Percentiles rank a stretch among this genome's conserved stretches.
phyloP scores from a whole-genome alignment of 2,329 filamentous ascomycete species.

The Lasiodiplodia theobromae region DNA sequence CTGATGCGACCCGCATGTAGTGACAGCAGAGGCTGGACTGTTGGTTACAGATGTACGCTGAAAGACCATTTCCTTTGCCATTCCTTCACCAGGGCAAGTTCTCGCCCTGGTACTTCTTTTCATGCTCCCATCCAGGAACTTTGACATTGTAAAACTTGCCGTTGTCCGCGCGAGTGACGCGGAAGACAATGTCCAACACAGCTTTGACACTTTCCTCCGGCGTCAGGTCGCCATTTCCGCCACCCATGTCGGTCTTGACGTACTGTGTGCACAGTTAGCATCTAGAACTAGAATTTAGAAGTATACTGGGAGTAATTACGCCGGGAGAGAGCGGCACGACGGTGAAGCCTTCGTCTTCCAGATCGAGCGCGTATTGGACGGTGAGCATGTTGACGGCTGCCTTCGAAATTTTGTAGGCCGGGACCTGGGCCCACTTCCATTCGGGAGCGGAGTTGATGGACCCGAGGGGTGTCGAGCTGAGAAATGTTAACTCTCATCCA shows the following conservation, averaged over 20 bases:
- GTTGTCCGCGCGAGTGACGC: constrained; percentile 47
- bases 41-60: too few relatives aligned
- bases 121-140: constrained; percentile 40
- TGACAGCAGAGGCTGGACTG: too few relatives aligned
- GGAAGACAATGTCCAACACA: constrained; percentile 54
- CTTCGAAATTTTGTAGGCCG: constrained; percentile 57
- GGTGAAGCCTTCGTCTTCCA: constrained; percentile 51
- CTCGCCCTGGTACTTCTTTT: too few relatives aligned
- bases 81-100: too few relatives aligned
- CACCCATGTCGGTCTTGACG: constrained; percentile 55
- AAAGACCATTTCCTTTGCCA: too few relatives aligned
- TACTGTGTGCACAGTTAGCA: constrained; percentile 44
- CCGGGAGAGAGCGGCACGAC: constrained; percentile 55
- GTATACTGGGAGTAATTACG: constrained; percentile 40
- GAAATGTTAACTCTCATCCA: background rate
- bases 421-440: constrained; percentile 37
- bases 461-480: constrained; percentile 52
- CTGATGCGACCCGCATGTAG: too few relatives aligned
- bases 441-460: constrained; percentile 45
- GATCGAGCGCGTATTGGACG: constrained; percentile 50
- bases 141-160: constrained; percentile 58
- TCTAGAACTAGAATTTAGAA: too few relatives aligned
- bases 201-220: constrained; percentile 49
- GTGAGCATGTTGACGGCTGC: constrained; percentile 58
- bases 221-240: constrained; percentile 50